Evolutionary conservation across 768 basidiomycete species (phyloP), one percentile per base, ranked within the genome.

Genomic region (Amanita pseudoporphyria): DNA sequence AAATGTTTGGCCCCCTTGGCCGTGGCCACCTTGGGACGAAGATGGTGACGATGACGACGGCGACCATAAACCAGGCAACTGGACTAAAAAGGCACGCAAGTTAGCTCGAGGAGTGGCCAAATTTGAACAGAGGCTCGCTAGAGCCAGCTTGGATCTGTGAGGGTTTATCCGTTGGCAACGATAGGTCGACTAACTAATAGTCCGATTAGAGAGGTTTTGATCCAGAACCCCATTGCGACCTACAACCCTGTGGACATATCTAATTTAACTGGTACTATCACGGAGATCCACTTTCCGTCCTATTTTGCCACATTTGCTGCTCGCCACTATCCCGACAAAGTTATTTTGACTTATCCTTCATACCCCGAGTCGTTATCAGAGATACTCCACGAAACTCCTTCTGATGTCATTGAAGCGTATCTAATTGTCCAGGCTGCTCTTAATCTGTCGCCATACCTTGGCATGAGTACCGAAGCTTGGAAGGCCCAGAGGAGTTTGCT

Each of bases 271-370:
- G 69, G 72, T 14, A 67, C 77, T 1, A 67, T 97, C 4, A 77
- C 85, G 1, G 79, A 91, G 61, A 77, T 99, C 55, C 72, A 87
- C 54, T 90, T 95, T 64, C 71, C 78, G 1, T 73, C 79, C n/a
- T 99, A 96, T 65, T 82, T 97, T 52, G 77, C 95, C 0, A 71
- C 87, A 1, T 94, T 90, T 61, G 77, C 85, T 0, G 84, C 90
- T 18, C 80, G 90, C 28, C 69, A 71, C 36, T 90, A 80, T 69
- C 89, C 88, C 1, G 68, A 73, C 18, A 76, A 78, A 37, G 79
- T 95, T 52, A 83, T 97, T 58, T 68, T 96, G 53, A 88, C 88
- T 2, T 81, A 87, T 57, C 90, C 91, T 9, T 71, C 81, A 0
- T 99, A 89, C 65, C 72, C 84, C 3, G 61, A 65, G 14, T 77